phyloP scores from a whole-genome alignment of 495 filamentous ascomycete species.

The Hyaloscypha finlandica region DNA sequence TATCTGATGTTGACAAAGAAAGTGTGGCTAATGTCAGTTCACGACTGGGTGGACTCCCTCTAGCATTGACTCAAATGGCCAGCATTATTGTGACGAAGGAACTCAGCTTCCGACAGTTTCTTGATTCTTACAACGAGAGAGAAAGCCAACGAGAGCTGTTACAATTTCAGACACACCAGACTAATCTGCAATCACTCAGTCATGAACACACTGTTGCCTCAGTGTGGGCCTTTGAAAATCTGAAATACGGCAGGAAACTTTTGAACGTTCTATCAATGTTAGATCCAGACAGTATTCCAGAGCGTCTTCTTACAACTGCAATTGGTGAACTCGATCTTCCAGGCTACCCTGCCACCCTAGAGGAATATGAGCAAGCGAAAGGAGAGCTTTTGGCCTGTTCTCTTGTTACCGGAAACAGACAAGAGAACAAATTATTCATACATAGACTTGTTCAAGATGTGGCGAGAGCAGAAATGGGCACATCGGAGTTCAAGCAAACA shows the following conservation, averaged over 20 bases:
- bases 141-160: slow-evolving; percentile 4
- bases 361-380: slow-evolving; percentile 20
- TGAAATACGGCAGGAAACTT: slow-evolving; percentile 30
- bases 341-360: slow-evolving; percentile 13
- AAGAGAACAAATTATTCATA: slow-evolving; percentile 22
- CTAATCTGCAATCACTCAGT: slow-evolving; percentile 24
- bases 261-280: slow-evolving; percentile 40
- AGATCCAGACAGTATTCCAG: slow-evolving; percentile 38
- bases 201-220: slow-evolving; percentile 39
- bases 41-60: slow-evolving; percentile 40
- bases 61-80: slow-evolving; percentile 47
- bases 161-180: slow-evolving; percentile 17
- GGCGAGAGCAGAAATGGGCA: slow-evolving; percentile 29
- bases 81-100: slow-evolving; percentile 37
- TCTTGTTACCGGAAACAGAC: slow-evolving; percentile 24
- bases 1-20: slow-evolving; percentile 4
- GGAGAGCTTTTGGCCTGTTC: slow-evolving; percentile 27
- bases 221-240: slow-evolving; percentile 42
- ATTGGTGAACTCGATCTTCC: slow-evolving; percentile 8
- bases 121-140: slow-evolving; percentile 35
- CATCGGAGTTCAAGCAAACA: slow-evolving; percentile 26
- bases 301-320: slow-evolving; percentile 29
- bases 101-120: slow-evolving; percentile 35
- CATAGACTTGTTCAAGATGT: slow-evolving; percentile 34
- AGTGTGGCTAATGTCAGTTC: slow-evolving; percentile 16